Evolutionary conservation across 768 basidiomycete species (phyloP).

Genomic region (Leccinum obscurum): DNA sequence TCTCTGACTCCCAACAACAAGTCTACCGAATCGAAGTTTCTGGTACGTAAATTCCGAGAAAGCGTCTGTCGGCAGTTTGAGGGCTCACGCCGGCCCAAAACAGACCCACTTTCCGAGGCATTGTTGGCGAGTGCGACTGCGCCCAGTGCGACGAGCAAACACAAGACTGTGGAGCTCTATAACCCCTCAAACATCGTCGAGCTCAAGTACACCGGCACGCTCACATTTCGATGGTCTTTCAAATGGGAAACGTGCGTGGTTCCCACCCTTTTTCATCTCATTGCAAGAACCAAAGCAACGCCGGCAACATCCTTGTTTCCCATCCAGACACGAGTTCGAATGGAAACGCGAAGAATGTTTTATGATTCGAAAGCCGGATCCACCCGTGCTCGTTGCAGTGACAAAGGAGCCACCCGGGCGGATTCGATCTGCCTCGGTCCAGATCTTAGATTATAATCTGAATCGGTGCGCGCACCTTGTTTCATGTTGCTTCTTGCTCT

Average conservation of each 20-base stretch:
- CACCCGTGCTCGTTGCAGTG: conserved; percentile 80
- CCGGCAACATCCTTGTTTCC: neutral
- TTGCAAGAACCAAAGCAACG: conserved; percentile 46
- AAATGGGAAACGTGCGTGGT: conserved; percentile 77
- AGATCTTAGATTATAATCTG: conserved; percentile 84
- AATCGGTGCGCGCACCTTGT: conserved; percentile 49
- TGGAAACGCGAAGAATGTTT: conserved; percentile 86
- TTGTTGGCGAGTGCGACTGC: conserved; percentile 69
- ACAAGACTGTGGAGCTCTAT: conserved; percentile 71
- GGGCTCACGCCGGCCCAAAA: neutral
- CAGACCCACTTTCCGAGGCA: conserved; percentile 73
- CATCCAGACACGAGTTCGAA: conserved; percentile 72
- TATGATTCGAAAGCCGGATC: conserved; percentile 82
- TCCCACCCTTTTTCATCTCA: neutral
- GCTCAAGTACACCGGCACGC: conserved; percentile 69
- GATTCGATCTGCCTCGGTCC: conserved; percentile 63
- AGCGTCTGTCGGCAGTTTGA: neutral
- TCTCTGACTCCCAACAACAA: conserved; percentile 32
- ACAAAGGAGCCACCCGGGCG: conserved; percentile 74
- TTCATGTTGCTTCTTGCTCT: neutral
- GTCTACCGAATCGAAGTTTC: conserved; percentile 68
- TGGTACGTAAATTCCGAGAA: conserved; percentile 42
- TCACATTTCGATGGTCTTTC: conserved; percentile 77
- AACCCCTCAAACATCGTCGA: conserved; percentile 73
- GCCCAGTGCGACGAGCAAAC: conserved; percentile 64